Conservation (phyloP, 495 filamentous ascomycete genomes). For the Aspergillus sclerotiicarbonarius region DNA sequence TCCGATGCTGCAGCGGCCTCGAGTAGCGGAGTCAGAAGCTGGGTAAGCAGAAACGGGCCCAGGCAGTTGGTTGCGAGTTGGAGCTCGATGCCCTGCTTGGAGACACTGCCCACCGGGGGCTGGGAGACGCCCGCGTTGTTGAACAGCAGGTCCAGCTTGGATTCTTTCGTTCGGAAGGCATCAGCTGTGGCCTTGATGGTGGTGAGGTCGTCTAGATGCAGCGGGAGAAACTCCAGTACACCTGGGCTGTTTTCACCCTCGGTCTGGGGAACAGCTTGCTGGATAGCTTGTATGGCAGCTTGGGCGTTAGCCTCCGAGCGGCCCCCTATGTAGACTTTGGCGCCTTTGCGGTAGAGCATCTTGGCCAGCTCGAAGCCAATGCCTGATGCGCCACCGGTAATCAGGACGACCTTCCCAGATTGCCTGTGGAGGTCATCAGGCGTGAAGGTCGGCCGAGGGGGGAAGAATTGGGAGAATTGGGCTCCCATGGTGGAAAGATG, state of each 20-base stretch:
- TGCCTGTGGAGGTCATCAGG: conserved; percentile 30
- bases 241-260: conserved; percentile 15
- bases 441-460: conserved; percentile 28
- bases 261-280: conserved; percentile 5
- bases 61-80: conserved; percentile 41
- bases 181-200: conserved; percentile 48
- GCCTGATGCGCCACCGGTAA: conserved; percentile 42
- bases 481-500: conserved; percentile 5
- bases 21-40: conserved; percentile 29
- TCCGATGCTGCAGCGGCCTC: conserved; percentile 13
- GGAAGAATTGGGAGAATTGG: conserved; percentile 31
- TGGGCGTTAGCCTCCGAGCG: conserved; percentile 38
- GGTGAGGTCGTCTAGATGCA: conserved; percentile 49
- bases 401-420: conserved; percentile 38
- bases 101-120: conserved; percentile 25
- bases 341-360: conserved; percentile 40
- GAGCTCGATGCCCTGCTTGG: conserved; percentile 37
- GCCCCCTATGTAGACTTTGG: conserved; percentile 44
- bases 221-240: conserved; percentile 38
- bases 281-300: conserved; percentile 35
- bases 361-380: conserved; percentile 42
- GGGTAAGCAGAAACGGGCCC: conserved; percentile 33
- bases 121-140: conserved; percentile 54
- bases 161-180: conserved; percentile 37
- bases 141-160: conserved; percentile 50